Evolutionary conservation across 768 basidiomycete species (phyloP), one percentile per base, ranked within the genome.

Genomic region (Galerina sulciceps): DNA sequence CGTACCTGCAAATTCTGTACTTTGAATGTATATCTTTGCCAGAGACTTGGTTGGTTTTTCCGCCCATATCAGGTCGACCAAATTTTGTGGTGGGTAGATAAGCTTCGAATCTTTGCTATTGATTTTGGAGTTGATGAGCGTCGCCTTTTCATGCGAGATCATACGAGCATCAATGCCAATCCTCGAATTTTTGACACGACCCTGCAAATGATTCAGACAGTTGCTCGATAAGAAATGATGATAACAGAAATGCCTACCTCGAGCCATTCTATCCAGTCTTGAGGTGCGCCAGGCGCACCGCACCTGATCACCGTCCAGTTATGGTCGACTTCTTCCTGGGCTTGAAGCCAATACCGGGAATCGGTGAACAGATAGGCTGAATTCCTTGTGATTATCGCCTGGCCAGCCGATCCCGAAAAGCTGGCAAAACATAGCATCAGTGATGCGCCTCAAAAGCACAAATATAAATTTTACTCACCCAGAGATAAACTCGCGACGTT

Each of bases 101-200:
- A 96, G 79, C 71, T 89, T 90, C 15, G 89, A 85, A 51, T 76
- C 78, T 52, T 81, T 80, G 42, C 75, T 41, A 17, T 71, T 72
- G 8, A 94, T 79, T 62, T 84, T 85, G 43, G 79, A 67, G 59
- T 84, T 85, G 53, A 94, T 75, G 43, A 79, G 73, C 10, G 81
- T 77, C 13, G 88, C 89, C 58, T 86, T 87, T 66, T 88, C 85
- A 67, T 90, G 85, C 0, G 91, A 84, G 54, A 95, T 74, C 85
- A 94, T 89, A 14, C 91, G 86, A 2, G 93, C 89, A 71, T 96
- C 94, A 54, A 96, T 81, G 11, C 94, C 94, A 48, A 96, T 85
- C 65, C 84, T 79, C 23, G 80, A 69, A 42, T 76, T 76, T 48
- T 70, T 66, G 66, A 78, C 73, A 65, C 82, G 81, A 61, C 64